A percentile compares a stretch with the other conserved stretches of the same genome.
These are phyloP conservation scores for Lactarius vividus DNA, from an alignment of 768 basidiomycete species.

Conservation along the genomic window DNA sequence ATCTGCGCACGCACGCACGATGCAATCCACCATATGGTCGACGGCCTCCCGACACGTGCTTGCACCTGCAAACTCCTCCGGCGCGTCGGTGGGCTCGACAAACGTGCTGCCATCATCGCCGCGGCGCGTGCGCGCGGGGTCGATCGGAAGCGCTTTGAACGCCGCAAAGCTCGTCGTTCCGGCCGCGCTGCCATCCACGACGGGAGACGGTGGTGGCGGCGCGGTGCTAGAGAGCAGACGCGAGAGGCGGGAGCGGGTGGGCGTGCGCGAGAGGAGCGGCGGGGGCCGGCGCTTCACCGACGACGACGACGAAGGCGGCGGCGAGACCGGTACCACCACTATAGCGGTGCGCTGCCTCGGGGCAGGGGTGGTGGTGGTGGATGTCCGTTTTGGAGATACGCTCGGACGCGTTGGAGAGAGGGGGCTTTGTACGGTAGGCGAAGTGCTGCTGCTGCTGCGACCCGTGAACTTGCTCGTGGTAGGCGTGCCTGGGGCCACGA, in stretches of 20 bases:
- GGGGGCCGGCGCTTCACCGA: constrained; percentile 14
- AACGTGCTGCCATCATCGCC: constrained; percentile 41
- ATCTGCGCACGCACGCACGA: constrained; percentile 65
- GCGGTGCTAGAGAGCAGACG: constrained; percentile 40
- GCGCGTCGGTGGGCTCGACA: constrained; percentile 42
- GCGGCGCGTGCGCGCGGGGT: constrained; percentile 50
- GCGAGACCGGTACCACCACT: neutral
- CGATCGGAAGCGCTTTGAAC: constrained; percentile 78
- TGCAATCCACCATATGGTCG: constrained; percentile 68
- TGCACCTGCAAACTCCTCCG: constrained; percentile 60
- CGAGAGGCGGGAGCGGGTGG: constrained; percentile 31
- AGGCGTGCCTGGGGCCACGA: neutral
- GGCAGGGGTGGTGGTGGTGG: neutral
- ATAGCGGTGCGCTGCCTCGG: neutral
- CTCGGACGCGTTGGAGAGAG: constrained; percentile 2
- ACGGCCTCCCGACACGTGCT: constrained; percentile 74
- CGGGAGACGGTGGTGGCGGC: constrained; percentile 30
- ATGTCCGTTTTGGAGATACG: neutral
- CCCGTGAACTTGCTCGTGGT: constrained; percentile 3
- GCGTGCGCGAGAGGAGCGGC: constrained; percentile 24
- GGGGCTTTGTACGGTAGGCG: constrained; percentile 1
- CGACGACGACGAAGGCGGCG: constrained; percentile 1
- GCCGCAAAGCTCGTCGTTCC: constrained; percentile 58
- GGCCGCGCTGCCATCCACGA: constrained; percentile 23
- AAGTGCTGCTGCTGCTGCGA: neutral